phyloP scores from a whole-genome alignment of 345 rosid genomes.

The Anacardium occidentale region DNA sequence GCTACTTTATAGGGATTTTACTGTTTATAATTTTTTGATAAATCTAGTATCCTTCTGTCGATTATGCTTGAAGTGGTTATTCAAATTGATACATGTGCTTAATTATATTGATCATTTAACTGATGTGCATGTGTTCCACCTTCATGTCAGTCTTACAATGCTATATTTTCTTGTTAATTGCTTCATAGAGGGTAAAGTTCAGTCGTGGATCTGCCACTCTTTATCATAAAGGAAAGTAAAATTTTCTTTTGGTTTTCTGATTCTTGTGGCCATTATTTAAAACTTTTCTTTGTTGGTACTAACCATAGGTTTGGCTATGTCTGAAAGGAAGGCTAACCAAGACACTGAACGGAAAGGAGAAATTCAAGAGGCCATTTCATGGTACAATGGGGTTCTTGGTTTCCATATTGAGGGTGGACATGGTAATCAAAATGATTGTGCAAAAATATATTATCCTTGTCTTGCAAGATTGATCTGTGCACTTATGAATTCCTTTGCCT shows the following conservation, averaged over 20 bases:
- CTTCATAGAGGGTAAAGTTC: background rate
- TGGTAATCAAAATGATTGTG: slow-evolving; percentile 45
- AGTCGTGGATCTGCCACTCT: background rate
- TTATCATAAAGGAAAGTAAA: background rate
- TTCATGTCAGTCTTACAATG: background rate
- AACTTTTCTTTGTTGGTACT: slow-evolving; percentile 18
- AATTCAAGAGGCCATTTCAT: slow-evolving; percentile 61
- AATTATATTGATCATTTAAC: background rate
- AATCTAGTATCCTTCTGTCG: background rate
- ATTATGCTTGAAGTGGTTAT: background rate
- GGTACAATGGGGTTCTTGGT: slow-evolving; percentile 85
- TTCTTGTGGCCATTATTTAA: slow-evolving; percentile 3
- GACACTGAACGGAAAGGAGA: slow-evolving; percentile 43
- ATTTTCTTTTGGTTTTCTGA: slow-evolving; percentile 8
- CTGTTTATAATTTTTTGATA: background rate
- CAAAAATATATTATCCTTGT: slow-evolving; percentile 13
- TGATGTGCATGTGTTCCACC: background rate
- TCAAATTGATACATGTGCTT: background rate
- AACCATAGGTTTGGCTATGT: slow-evolving; percentile 38
- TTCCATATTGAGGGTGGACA: slow-evolving; percentile 77
- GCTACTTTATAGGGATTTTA: background rate
- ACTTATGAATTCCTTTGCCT: slow-evolving; percentile 23
- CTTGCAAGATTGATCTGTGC: slow-evolving; percentile 1
- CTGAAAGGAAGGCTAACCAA: slow-evolving; percentile 44
- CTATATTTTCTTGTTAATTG: background rate